phyloP scores from a whole-genome alignment of 202 grass and related monocot genomes.

The Digitaria exilis region DNA sequence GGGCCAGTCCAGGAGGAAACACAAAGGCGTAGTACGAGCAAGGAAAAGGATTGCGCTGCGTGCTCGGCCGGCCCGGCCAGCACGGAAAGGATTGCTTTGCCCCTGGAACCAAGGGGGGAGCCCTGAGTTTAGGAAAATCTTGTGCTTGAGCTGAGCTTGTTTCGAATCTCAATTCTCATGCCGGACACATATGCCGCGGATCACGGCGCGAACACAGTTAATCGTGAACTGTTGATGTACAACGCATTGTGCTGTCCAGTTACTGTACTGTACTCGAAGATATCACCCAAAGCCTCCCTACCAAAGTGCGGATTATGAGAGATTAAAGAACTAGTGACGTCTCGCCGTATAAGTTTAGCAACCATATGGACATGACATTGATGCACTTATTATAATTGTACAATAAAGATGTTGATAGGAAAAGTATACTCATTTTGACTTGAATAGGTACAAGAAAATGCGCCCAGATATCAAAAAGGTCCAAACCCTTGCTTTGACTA shows the following conservation, averaged over 20 bases:
- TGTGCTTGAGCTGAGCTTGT: not conserved
- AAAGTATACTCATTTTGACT: not conserved
- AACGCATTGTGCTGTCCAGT: not conserved
- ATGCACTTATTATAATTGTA: not conserved
- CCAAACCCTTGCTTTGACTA: not conserved
- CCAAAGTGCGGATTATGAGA: not conserved
- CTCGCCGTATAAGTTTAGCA: not conserved
- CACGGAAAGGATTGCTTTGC: constrained; percentile 30
- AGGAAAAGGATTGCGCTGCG: too few species aligned
- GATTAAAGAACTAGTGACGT: not conserved
- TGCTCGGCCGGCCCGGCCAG: not conserved
- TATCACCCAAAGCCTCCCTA: not conserved
- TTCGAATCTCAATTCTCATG: not conserved
- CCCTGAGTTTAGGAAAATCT: not conserved
- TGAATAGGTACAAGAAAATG: not conserved
- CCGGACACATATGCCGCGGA: not conserved
- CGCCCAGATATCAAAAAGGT: not conserved
- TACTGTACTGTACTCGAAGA: not conserved
- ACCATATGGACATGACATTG: not conserved
- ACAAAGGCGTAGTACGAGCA: too few species aligned
- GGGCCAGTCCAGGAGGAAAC: not conserved
- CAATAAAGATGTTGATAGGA: not conserved
- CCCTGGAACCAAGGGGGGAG: constrained; percentile 1
- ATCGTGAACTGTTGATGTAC: not conserved
- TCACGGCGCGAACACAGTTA: not conserved